Conservation (phyloP, 2,329 filamentous ascomycete species). For the Scedosporium minutisporum region DNA sequence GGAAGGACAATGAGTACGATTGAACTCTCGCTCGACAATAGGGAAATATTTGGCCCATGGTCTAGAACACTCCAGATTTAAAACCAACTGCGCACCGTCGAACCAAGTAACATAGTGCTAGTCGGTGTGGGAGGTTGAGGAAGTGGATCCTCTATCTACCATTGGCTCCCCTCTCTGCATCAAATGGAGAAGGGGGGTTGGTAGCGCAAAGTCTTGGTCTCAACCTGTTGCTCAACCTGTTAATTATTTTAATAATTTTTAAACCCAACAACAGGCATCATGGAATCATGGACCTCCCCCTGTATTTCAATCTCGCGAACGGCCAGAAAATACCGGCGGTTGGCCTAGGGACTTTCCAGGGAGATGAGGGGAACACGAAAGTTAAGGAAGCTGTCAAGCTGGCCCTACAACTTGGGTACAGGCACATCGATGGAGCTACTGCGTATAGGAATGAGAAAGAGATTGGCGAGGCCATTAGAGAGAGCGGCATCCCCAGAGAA, state of each 20-base stretch:
- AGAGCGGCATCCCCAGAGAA: slow-evolving; percentile 32
- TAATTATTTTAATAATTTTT: not conserved
- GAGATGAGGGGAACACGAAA: not conserved
- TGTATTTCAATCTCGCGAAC: not conserved
- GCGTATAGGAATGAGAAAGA: slow-evolving; percentile 42
- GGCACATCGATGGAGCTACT: slow-evolving; percentile 53
- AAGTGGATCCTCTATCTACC: no score
- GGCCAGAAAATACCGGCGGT: not conserved
- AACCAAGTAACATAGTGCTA: no score
- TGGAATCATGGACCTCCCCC: not conserved
- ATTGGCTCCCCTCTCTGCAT: no score
- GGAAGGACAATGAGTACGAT: no score
- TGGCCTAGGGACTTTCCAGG: not conserved
- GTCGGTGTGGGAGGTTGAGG: no score
- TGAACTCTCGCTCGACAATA: no score
- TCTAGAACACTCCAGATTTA: no score
- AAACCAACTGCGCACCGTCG: no score
- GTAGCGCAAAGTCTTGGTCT: no score
- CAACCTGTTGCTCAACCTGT: not conserved
- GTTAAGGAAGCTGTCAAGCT: slow-evolving; percentile 6
- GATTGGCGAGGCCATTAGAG: slow-evolving; percentile 35
- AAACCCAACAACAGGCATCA: not conserved
- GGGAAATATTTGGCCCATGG: no score
- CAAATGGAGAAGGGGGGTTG: no score
- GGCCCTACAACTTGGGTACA: slow-evolving; percentile 44